Conservation (phyloP, 257 asterid species). For the Agastache rugosa region DNA sequence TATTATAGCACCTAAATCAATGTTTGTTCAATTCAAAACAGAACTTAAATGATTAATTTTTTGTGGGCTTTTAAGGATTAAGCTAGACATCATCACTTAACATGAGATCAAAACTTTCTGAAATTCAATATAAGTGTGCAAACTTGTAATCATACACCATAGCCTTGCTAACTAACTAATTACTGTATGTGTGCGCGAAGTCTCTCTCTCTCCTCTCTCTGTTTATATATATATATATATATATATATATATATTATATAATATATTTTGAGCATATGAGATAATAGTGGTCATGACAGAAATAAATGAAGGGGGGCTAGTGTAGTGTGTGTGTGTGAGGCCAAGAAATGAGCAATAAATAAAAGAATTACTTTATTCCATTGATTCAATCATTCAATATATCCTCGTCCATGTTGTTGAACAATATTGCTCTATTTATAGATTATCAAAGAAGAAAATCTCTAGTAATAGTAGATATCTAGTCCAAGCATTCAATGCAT, state of each 20-base stretch:
- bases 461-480: constrained; percentile 13
- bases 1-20: background rate
- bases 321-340: background rate
- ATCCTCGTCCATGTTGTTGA: constrained; percentile 47
- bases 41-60: background rate
- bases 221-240: background rate
- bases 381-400: constrained; percentile 48
- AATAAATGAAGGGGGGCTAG: constrained; percentile 32
- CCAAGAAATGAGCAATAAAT: constrained; percentile 41
- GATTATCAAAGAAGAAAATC: constrained; percentile 13
- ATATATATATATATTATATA: background rate
- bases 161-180: background rate
- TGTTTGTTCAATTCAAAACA: background rate
- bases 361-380: constrained; percentile 35
- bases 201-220: background rate
- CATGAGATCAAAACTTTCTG: background rate
- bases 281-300: constrained; percentile 6
- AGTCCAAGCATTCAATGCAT: constrained; percentile 52
- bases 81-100: background rate
- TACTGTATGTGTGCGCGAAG: background rate
- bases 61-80: background rate
- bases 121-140: background rate
- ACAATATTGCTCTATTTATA: constrained; percentile 38
- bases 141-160: background rate
- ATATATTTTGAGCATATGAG: background rate